Evolutionary conservation across 2,329 filamentous ascomycete genomes (phyloP).

Genomic region (Ceratocystis cubensis): DNA sequence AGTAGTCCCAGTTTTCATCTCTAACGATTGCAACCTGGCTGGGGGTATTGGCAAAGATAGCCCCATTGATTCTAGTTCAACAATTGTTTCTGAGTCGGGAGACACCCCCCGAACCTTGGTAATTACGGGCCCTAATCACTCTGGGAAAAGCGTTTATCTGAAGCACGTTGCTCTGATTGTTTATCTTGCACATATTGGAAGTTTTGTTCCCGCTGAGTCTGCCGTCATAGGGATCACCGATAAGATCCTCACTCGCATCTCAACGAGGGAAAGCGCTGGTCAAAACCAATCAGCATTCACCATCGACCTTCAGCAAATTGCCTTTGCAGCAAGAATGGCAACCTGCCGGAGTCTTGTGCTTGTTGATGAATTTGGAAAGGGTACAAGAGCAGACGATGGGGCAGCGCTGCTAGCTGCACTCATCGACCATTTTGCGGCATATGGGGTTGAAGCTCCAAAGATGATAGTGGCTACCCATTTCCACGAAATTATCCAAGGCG

Average conservation of each 20-base stretch:
- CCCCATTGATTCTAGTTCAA: not conserved
- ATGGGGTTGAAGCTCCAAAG: conserved; percentile 38
- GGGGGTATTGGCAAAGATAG: conserved; percentile 40
- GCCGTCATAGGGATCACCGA: conserved; percentile 80
- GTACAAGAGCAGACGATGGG: conserved; percentile 46
- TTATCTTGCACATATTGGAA: conserved; percentile 84
- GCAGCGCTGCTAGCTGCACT: conserved; percentile 46
- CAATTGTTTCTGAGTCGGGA: not conserved
- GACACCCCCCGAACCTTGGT: conserved; percentile 46
- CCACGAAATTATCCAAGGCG: conserved; percentile 59
- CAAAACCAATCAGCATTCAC: conserved; percentile 50
- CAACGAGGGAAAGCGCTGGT: conserved; percentile 54
- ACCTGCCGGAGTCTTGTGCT: conserved; percentile 68
- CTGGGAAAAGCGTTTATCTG: conserved; percentile 89
- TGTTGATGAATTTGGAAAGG: conserved; percentile 82
- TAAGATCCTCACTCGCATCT: conserved; percentile 77
- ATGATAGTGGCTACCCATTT: conserved; percentile 51
- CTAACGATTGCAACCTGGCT: conserved; percentile 62
- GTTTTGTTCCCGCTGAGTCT: conserved; percentile 69
- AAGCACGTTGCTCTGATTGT: conserved; percentile 87
- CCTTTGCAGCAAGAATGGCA: conserved; percentile 59
- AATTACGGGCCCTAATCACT: conserved; percentile 89
- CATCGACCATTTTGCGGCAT: conserved; percentile 42
- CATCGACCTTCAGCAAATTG: conserved; percentile 78
- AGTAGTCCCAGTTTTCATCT: conserved; percentile 64